These are phyloP conservation scores for Stephanocyclus meneghinianus DNA, from an alignment of 352 stramenopile species.

Conservation along the genomic window DNA sequence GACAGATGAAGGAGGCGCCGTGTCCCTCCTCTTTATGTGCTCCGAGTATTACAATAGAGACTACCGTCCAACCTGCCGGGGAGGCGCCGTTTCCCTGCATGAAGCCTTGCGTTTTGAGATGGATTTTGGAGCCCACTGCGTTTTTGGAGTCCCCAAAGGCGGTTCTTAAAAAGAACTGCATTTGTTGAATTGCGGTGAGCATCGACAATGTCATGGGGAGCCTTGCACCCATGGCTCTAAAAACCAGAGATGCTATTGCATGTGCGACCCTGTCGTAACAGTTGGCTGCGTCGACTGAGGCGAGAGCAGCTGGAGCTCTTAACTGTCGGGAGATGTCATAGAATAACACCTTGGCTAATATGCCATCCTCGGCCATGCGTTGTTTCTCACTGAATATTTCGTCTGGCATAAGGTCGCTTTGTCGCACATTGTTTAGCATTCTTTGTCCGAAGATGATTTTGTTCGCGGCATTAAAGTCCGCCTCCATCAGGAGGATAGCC, in stretches of 20 bases:
- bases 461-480: too few species aligned
- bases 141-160: conserved; percentile 28
- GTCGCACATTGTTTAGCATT: conserved; percentile 25
- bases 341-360: too few species aligned
- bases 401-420: conserved; percentile 9
- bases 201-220: neutral
- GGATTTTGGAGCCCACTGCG: neutral
- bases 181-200: neutral
- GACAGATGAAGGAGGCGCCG: conserved; percentile 18
- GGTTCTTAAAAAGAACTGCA: conserved; percentile 28
- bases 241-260: neutral
- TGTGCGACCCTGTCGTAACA: too few species aligned
- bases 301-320: neutral
- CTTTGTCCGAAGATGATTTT: neutral
- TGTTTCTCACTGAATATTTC: conserved; percentile 20
- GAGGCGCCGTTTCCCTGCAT: too few species aligned
- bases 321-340: neutral
- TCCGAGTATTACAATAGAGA: conserved; percentile 40
- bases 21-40: conserved; percentile 38
- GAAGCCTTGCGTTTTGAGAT: neutral
- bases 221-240: neutral
- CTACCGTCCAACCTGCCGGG: conserved; percentile 5
- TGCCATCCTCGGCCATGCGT: too few species aligned
- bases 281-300: neutral
- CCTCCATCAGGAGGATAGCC: conserved; percentile 34